Evolutionary conservation across 306 rosid species (phyloP).

Genomic region (Corylus avellana): DNA sequence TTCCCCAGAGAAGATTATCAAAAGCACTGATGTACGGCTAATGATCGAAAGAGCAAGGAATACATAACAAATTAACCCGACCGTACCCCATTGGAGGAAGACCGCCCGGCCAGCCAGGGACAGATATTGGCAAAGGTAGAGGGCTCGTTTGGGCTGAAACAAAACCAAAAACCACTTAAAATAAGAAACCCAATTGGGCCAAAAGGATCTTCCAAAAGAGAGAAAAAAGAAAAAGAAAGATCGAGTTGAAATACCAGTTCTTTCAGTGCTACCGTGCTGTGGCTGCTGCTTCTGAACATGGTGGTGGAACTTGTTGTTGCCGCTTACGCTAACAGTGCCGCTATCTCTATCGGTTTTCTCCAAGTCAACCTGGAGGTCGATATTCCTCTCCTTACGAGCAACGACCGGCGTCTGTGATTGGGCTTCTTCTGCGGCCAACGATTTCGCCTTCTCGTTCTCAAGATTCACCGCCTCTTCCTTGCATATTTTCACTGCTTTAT

Average conservation of each 20-base stretch:
- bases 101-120: conserved; percentile 84
- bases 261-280: conserved; percentile 45
- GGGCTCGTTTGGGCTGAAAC: conserved; percentile 62
- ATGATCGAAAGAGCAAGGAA: conserved; percentile 14
- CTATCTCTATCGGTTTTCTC: conserved; percentile 68
- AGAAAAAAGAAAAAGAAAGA: background rate
- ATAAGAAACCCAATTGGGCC: conserved; percentile 20
- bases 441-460: conserved; percentile 53
- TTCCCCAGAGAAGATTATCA: conserved; percentile 27
- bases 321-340: conserved; percentile 33
- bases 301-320: conserved; percentile 50
- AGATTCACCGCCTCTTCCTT: conserved; percentile 50
- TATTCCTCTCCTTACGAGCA: conserved; percentile 53
- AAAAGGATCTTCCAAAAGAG: background rate
- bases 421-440: conserved; percentile 42
- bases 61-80: conserved; percentile 17
- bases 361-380: conserved; percentile 69
- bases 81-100: conserved; percentile 94
- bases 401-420: conserved; percentile 43
- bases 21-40: background rate
- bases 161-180: conserved; percentile 6
- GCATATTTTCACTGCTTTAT: conserved; percentile 46
- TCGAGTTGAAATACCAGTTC: conserved; percentile 50
- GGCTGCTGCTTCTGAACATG: conserved; percentile 39
- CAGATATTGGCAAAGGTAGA: conserved; percentile 69